A percentile compares a stretch with the other conserved stretches of the same genome.
These are phyloP conservation scores for Linderina pennispora DNA, from an alignment of 192 early-diverging fungal genomes.

Conservation along the genomic window DNA sequence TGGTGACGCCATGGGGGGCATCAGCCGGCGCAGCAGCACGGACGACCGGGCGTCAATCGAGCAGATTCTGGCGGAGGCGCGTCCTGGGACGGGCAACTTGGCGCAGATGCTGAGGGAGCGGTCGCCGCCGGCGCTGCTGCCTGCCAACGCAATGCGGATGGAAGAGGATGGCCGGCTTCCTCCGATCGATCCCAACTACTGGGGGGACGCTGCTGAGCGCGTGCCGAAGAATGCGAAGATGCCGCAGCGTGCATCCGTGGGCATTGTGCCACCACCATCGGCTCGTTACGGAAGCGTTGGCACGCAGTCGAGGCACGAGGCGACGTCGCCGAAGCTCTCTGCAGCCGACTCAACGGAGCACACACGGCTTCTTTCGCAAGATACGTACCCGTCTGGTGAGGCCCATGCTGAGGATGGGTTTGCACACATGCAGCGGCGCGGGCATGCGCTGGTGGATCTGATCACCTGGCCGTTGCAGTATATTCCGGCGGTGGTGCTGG, in stretches of 20 bases:
- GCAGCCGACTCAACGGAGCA: conserved; percentile 6
- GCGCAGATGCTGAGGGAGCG: conserved; percentile 37
- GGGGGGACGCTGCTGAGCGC: conserved; percentile 17
- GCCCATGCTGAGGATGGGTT: conserved; percentile 3
- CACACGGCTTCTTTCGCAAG: conserved; percentile 3
- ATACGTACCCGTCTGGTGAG: conserved; percentile 1
- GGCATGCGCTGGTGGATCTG: conserved; percentile 11
- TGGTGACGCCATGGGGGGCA: conserved; percentile 7
- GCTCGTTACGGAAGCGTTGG: conserved; percentile 8
- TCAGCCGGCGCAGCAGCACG: conserved; percentile 20
- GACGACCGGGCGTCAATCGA: conserved; percentile 37
- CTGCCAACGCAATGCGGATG: neutral
- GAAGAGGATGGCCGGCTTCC: conserved; percentile 7
- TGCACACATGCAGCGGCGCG: conserved; percentile 21
- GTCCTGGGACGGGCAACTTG: conserved; percentile 15
- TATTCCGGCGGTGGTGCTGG: conserved; percentile 86
- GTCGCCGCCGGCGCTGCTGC: conserved; percentile 6
- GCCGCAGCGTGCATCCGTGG: neutral
- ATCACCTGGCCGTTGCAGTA: conserved; percentile 52
- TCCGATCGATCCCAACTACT: conserved; percentile 21
- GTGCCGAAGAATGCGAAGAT: conserved; percentile 35
- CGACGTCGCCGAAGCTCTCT: conserved; percentile 4
- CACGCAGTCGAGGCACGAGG: conserved; percentile 5
- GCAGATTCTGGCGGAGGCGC: conserved; percentile 23
- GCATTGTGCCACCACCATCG: neutral